Percentiles rank a stretch among this genome's conserved stretches.
phyloP scores from a whole-genome alignment of 192 early-diverging fungal genomes.

The Backusella macrospora region DNA sequence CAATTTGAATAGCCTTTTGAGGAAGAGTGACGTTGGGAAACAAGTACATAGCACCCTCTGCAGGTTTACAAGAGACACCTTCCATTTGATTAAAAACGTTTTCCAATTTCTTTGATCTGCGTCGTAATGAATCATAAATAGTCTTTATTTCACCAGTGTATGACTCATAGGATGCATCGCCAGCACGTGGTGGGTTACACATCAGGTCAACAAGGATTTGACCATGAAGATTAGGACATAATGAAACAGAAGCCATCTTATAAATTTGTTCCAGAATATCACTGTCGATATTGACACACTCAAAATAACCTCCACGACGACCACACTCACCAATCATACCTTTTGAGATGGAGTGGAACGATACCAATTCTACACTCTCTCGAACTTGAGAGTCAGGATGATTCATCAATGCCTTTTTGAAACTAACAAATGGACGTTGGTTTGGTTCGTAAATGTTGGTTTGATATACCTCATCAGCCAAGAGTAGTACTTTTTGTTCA shows the following conservation, averaged over 20 bases:
- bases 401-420: conserved; percentile 92
- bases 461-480: conserved; percentile 99
- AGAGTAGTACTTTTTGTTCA: conserved; percentile 74
- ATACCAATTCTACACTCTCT: conserved; percentile 84
- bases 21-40: conserved; percentile 86
- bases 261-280: conserved; percentile 83
- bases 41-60: conserved; percentile 95
- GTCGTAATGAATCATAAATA: conserved; percentile 81
- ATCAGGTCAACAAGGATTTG: conserved; percentile 94
- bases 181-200: conserved; percentile 86
- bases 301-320: conserved; percentile 95
- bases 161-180: conserved; percentile 73
- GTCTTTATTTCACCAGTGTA: conserved; percentile 73
- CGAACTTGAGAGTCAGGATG: conserved; percentile 53
- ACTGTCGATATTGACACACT: conserved; percentile 81
- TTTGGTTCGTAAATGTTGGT: conserved; percentile 86
- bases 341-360: conserved; percentile 96
- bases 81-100: conserved; percentile 80
- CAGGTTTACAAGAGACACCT: conserved; percentile 80
- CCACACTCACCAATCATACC: conserved; percentile 99
- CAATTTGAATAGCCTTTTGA: conserved; percentile 73
- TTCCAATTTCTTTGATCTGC: conserved; percentile 75
- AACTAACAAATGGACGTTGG: conserved; percentile 89
- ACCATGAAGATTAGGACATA: conserved; percentile 94
- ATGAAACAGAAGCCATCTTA: conserved; percentile 88